Evolutionary conservation across 2,329 filamentous ascomycete species (phyloP).

Genomic region (Nemania sp.): DNA sequence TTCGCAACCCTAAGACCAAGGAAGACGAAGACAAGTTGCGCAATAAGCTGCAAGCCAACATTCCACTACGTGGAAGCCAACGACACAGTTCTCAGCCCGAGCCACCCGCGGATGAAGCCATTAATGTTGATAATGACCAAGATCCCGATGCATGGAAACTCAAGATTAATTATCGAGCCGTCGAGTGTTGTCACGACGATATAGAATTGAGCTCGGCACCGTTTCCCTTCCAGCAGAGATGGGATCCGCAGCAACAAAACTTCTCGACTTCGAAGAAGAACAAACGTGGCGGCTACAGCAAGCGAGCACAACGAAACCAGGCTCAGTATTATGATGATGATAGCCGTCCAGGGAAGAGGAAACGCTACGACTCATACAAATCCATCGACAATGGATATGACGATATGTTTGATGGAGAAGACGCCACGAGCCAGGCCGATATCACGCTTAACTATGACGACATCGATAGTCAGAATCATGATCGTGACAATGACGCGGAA

Average conservation of each 20-base stretch:
- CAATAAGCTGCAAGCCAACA: constrained; percentile 68
- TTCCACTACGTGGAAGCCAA: constrained; percentile 56
- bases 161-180: constrained; percentile 79
- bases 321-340: constrained; percentile 57
- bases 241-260: constrained; percentile 80
- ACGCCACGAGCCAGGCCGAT: constrained; percentile 46
- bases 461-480: constrained; percentile 51
- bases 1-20: constrained; percentile 75
- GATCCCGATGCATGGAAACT: constrained; percentile 76
- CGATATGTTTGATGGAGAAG: constrained; percentile 54
- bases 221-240: constrained; percentile 90
- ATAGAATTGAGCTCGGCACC: constrained; percentile 79
- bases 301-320: constrained; percentile 60
- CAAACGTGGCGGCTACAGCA: constrained; percentile 60
- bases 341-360: constrained; percentile 57
- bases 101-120: constrained; percentile 40
- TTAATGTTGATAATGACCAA: constrained; percentile 52
- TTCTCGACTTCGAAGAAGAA: constrained; percentile 56
- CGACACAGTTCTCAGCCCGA: constrained; percentile 47
- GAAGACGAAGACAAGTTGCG: constrained; percentile 74
- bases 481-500: constrained; percentile 38
- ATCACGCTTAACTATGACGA: constrained; percentile 59
- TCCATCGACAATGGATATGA: constrained; percentile 44
- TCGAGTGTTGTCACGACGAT: constrained; percentile 83
- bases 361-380: constrained; percentile 57